Conservation (phyloP, 306 rosid species). For the Cucurbita argyrosperma region DNA sequence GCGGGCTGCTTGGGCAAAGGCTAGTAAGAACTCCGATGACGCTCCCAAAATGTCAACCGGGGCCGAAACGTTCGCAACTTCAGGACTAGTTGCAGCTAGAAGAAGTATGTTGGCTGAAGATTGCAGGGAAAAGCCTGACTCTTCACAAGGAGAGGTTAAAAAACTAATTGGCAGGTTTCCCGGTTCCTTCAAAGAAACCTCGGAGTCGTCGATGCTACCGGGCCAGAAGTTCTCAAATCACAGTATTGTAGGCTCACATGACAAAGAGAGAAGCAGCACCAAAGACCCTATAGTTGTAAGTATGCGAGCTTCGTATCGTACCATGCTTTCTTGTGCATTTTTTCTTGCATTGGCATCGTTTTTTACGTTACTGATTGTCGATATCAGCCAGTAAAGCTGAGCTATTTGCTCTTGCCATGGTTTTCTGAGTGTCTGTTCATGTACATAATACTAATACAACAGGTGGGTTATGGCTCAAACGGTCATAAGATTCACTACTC, state of each 20-base stretch:
- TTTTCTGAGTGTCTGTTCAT: slow-evolving; percentile 1
- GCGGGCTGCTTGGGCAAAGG: slow-evolving; percentile 80
- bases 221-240: slow-evolving; percentile 54
- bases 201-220: slow-evolving; percentile 37
- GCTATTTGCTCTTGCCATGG: not conserved
- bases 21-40: slow-evolving; percentile 62
- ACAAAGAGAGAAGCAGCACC: slow-evolving; percentile 51
- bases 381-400: not conserved
- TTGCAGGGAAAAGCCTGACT: slow-evolving; percentile 57
- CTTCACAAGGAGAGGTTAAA: slow-evolving; percentile 60
- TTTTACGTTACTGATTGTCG: not conserved
- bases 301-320: not conserved
- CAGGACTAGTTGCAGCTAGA: slow-evolving; percentile 83
- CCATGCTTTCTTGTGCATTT: not conserved
- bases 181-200: slow-evolving; percentile 81
- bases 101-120: slow-evolving; percentile 81
- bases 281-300: slow-evolving; percentile 79
- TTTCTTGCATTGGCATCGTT: not conserved
- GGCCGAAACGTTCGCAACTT: slow-evolving; percentile 46
- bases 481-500: slow-evolving; percentile 94
- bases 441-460: slow-evolving; percentile 3
- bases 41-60: slow-evolving; percentile 65
- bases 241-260: slow-evolving; percentile 25
- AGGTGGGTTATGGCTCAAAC: slow-evolving; percentile 87
- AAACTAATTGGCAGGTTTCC: slow-evolving; percentile 73